Base-by-base conservation (phyloP, 2,329 filamentous ascomycete species). In the Tolypocladium paradoxum region DNA sequence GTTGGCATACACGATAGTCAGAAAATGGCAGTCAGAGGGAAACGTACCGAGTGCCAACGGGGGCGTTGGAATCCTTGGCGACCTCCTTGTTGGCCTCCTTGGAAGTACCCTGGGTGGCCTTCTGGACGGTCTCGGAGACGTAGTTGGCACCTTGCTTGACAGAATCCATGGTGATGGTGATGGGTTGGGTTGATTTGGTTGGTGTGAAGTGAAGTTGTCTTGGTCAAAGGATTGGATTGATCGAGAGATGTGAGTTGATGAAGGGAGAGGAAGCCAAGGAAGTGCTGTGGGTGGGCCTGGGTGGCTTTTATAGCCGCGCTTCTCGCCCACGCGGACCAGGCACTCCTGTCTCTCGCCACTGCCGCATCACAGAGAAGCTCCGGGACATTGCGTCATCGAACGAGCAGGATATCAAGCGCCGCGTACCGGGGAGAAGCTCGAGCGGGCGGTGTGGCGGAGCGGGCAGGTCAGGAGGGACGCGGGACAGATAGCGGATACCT, bases 81-180 rank as follows among this genome's bases (percentile, higher is more conserved):
- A 82, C 76, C 60, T 77, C 66, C 79, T 87, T 85, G 79, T 87
- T 86, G 73, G 74, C 73, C 73, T 85, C 82, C 80, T 87, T 86
- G 72, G 76, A 80, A 56, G 78, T 72, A 60, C 77, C 75, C 56
- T 73, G 72, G 57, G 74, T 65, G 56, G 73, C 73, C 67, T 83
- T 73, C 74, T 84, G 76, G 66, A 82, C 70, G 63, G 74, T 72
- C 76, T 85, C 83, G 57, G 76, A 69, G 69, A 84, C 80, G 78
- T 80, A 83, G 78, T 84, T 85, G 73, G 73, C 81, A 65, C 77
- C 78, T 72, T 84, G 80, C 75, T 77, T 76, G 66, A 78, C 57
- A 57, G 74, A 71, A 52, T 79, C 76, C 76, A 79, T 78, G 68
- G 54, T 73, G 69, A 62, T 58, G 27, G 43, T 45, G n/a, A n/a